Base-by-base conservation (phyloP, 73 alveolate species). In the Durusdinium trenchii region DNA sequence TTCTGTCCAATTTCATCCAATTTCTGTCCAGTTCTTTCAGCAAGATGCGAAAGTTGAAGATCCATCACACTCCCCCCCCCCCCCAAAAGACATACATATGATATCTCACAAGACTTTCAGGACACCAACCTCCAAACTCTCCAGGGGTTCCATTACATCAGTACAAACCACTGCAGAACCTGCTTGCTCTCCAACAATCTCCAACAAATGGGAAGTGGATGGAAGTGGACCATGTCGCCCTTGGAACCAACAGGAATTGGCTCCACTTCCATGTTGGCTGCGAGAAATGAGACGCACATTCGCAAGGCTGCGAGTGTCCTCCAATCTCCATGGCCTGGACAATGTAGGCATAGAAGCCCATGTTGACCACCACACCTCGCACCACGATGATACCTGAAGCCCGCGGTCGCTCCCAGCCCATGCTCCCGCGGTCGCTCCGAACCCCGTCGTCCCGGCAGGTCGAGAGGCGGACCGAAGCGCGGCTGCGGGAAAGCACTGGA, bases 301-400 rank as follows among this genome's bases (percentile, higher is more conserved):
- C n/a, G n/a, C n/a, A 26, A 69, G 51, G 28, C 28, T 79, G 90
- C 64, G 20, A 78, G 30, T 5, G 46, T 46, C 96, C 98, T 91
- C 79, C 87, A 14, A 91, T 43, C 54, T 89, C 98, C 38, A 91
- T 10, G n/a, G 98, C 98, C 46, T 91, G 57, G n/a, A 38, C 98
- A 50, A 91, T 91, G 89, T 64, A 91, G 38, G 78, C 83, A 61
- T 94, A 94, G 76, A 94, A 94, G 84, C 99, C 99, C 91, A 94
- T 73, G 93, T 94, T 94, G 84, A 94, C 99, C 50, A 94, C 93
- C 30, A 94, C 45, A 52, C 99, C 99, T 14, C 99, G 99, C 14
- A 94, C 99, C 46, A 94, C 99, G 32, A 94, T 78, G 36, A 94
- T 94, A 60, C 99, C 91, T 91, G 69, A n/a, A 54, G 64, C 20